Conservation (phyloP, 1,139 yeast species). For the Pichia sp. region DNA sequence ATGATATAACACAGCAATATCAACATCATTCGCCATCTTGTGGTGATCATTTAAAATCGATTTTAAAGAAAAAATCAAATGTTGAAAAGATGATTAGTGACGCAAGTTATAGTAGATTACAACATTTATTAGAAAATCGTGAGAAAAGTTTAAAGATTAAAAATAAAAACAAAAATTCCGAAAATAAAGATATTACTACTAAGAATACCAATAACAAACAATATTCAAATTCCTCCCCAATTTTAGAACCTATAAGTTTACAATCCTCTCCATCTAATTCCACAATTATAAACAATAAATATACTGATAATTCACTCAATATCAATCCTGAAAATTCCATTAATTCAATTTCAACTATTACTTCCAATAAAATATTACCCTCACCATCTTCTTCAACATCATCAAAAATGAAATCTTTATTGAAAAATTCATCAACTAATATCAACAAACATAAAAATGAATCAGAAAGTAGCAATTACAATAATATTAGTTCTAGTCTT, state of each 20-base stretch:
- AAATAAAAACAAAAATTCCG: not conserved
- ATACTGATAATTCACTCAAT: not conserved
- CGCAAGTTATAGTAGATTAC: slow-evolving; percentile 40
- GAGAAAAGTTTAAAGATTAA: slow-evolving; percentile 24
- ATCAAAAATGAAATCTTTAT: slow-evolving; percentile 13
- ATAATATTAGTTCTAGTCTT: not conserved
- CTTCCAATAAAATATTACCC: slow-evolving; percentile 1
- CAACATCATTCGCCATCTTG: not conserved
- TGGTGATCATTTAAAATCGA: slow-evolving; percentile 40
- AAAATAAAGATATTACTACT: too few relatives aligned
- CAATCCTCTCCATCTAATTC: slow-evolving; percentile 10
- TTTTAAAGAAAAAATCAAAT: slow-evolving; percentile 47
- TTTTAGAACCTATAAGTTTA: slow-evolving; percentile 20
- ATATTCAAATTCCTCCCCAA: slow-evolving; percentile 23
- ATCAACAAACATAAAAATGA: not conserved
- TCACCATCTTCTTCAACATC: not conserved
- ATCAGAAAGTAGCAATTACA: not conserved
- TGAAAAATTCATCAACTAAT: slow-evolving; percentile 11
- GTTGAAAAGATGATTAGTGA: slow-evolving; percentile 51
- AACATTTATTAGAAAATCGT: slow-evolving; percentile 32
- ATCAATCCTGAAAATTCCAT: not conserved
- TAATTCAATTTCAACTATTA: not conserved
- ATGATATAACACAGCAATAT: slow-evolving; percentile 3
- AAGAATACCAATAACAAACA: too few relatives aligned
- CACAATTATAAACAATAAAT: not conserved